Conservation (phyloP, 306 rosid genomes). For the Glycine soja region DNA sequence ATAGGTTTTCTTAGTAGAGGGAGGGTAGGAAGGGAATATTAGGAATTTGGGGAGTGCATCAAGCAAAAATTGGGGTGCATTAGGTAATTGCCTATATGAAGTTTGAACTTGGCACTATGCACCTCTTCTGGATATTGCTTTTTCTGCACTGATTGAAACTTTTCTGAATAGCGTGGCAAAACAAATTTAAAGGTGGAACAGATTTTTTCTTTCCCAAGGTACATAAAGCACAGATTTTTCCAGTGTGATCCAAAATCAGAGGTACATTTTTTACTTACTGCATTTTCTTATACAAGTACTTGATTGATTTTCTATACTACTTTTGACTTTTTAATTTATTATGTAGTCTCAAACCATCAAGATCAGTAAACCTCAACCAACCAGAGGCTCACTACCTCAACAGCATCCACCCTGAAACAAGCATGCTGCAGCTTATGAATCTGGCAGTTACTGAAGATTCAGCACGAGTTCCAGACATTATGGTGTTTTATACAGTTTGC, state of each 20-base stretch:
- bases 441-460: background rate
- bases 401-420: background rate
- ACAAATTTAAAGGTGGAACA: background rate
- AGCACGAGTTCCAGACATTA: background rate
- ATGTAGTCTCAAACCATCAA: conserved; percentile 42
- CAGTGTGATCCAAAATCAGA: background rate
- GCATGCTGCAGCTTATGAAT: background rate
- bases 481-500: conserved; percentile 1
- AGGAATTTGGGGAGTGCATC: no score
- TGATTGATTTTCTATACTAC: background rate
- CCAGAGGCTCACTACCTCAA: conserved; percentile 14
- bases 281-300: background rate
- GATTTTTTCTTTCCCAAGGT: background rate
- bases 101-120: background rate
- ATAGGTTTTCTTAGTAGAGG: no score
- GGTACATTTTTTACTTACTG: conserved; percentile 11
- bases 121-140: background rate
- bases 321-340: background rate
- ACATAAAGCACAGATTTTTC: background rate
- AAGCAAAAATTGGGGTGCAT: no score
- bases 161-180: background rate
- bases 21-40: no score
- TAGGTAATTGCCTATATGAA: no score
- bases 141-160: background rate
- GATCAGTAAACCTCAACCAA: conserved; percentile 35